Conservation (phyloP, 2,329 filamentous ascomycete genomes). For the Pseudopithomyces chartarum region DNA sequence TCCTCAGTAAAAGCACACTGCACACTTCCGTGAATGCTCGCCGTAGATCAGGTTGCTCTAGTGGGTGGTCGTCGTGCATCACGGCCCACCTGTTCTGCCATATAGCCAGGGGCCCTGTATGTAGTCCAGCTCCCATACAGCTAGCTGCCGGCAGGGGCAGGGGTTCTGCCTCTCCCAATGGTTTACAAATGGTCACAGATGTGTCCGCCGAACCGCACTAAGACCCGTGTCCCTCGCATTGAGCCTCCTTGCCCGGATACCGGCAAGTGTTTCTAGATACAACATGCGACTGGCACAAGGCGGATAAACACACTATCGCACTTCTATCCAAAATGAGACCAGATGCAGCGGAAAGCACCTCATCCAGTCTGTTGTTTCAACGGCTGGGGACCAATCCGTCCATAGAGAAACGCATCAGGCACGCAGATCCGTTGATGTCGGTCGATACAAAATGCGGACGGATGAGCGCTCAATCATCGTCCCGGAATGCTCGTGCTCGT, state of each 20-base stretch:
- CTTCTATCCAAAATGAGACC: not conserved
- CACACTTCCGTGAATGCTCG: not conserved
- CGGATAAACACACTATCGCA: constrained; percentile 26
- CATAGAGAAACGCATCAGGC: not conserved
- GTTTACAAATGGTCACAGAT: constrained; percentile 30
- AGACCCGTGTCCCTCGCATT: constrained; percentile 1
- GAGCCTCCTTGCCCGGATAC: constrained; percentile 17
- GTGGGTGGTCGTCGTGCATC: constrained; percentile 13
- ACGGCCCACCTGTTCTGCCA: constrained; percentile 24
- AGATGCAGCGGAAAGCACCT: constrained; percentile 8
- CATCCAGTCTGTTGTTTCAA: constrained; percentile 9
- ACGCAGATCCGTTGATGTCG: not conserved
- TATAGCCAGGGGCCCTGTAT: constrained; percentile 18
- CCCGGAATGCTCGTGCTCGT: not conserved
- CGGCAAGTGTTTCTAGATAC: constrained; percentile 20
- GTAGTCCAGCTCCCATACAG: not conserved
- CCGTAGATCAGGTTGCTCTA: not conserved
- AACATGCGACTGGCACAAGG: constrained; percentile 11
- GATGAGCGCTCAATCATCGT: not conserved
- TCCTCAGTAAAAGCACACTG: not conserved
- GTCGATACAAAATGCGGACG: not conserved
- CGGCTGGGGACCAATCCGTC: constrained; percentile 8
- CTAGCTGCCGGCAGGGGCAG: constrained; percentile 12
- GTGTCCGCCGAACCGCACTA: constrained; percentile 8
- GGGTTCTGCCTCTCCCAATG: constrained; percentile 17